phyloP scores from a whole-genome alignment of 2,329 filamentous ascomycete species.

The Clonostachys sp. region DNA sequence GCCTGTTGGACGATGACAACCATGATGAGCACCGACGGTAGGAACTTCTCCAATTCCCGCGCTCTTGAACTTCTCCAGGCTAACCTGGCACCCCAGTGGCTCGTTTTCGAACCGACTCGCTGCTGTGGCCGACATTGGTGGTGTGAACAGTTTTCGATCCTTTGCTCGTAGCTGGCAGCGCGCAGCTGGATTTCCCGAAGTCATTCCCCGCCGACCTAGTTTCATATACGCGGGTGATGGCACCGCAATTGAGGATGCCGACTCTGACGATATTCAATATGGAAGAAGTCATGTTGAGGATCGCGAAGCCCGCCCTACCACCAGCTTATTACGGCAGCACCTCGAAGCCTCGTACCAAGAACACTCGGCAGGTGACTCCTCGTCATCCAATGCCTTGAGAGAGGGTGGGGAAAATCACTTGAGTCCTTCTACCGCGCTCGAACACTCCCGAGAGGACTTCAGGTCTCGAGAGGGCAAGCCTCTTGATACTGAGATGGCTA shows the following conservation, averaged over 20 bases:
- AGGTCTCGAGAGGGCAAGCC: conserved; percentile 43
- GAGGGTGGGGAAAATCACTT: not conserved
- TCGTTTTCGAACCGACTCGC: conserved; percentile 54
- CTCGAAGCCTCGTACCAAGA: conserved; percentile 30
- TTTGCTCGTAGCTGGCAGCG: conserved; percentile 92
- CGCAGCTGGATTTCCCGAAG: conserved; percentile 82
- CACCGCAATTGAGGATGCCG: conserved; percentile 3
- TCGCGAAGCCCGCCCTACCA: conserved; percentile 19
- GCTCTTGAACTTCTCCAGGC: not conserved
- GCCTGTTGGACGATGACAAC: conserved; percentile 35
- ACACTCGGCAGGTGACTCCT: not conserved
- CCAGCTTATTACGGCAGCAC: conserved; percentile 47
- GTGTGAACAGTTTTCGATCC: conserved; percentile 89
- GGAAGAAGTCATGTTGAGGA: conserved; percentile 32
- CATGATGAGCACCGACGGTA: conserved; percentile 10
- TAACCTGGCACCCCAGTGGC: conserved; percentile 36
- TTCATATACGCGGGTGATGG: conserved; percentile 63
- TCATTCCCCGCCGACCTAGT: conserved; percentile 73
- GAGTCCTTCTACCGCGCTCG: conserved; percentile 6
- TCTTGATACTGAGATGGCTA: conserved; percentile 35
- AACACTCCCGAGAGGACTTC: conserved; percentile 17
- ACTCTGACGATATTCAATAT: conserved; percentile 29
- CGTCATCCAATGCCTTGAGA: not conserved
- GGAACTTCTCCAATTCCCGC: too few species aligned
- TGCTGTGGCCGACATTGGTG: conserved; percentile 68